phyloP scores from a whole-genome alignment of 1,284 basidiomycete species.

The Ustilago nuda region DNA sequence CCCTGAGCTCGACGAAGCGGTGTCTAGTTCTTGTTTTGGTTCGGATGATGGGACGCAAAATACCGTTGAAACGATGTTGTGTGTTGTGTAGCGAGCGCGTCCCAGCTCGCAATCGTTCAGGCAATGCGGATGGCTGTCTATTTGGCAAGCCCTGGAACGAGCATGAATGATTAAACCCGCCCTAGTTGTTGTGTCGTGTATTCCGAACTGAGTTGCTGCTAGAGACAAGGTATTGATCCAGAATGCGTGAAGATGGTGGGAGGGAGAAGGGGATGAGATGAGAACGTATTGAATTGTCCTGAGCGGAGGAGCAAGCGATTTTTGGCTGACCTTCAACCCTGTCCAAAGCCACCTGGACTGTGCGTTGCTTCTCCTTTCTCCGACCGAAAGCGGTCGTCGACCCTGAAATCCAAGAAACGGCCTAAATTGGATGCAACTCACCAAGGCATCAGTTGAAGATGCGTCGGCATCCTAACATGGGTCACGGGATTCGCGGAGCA shows the following conservation, averaged over 20 bases:
- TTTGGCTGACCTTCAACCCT: conserved; percentile 7
- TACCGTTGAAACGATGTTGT: background rate
- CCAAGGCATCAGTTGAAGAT: background rate
- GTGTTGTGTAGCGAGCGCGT: background rate
- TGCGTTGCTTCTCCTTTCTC: conserved; percentile 7
- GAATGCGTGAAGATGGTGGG: conserved; percentile 1
- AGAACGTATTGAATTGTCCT: background rate
- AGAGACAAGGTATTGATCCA: background rate
- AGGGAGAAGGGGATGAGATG: background rate
- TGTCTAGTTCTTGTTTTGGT: no score
- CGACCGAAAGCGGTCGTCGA: background rate
- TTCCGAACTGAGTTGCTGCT: background rate
- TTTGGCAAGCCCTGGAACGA: background rate
- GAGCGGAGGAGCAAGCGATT: background rate
- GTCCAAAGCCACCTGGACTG: conserved; percentile 6
- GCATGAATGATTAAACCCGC: background rate
- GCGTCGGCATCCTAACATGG: no score
- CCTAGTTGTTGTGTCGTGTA: background rate
- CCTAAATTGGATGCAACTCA: background rate
- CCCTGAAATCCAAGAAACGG: background rate
- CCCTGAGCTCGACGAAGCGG: no score
- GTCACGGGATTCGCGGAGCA: accelerated
- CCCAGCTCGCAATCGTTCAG: background rate
- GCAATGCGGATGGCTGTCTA: background rate
- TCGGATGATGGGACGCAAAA: background rate